Conservation (phyloP, 495 filamentous ascomycete genomes). For the Apiosordaria backusii region DNA sequence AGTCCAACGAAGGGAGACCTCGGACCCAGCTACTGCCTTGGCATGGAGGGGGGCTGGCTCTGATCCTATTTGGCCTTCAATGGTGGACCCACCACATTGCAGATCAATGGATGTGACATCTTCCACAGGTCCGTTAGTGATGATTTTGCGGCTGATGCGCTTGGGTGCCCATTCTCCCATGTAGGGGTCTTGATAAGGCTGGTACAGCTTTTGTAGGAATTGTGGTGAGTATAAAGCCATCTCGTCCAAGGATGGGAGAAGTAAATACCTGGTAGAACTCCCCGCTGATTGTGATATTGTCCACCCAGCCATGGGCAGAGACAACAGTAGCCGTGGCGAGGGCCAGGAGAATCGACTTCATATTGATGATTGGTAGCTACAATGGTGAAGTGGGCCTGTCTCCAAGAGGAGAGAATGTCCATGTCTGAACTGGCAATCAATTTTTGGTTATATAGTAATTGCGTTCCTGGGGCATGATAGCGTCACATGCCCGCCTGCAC, state of each 20-base stretch:
- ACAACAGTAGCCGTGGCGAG: constrained; percentile 46
- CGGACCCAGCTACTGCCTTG: constrained; percentile 48
- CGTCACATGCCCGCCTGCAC: not conserved
- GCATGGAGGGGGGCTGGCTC: constrained; percentile 52
- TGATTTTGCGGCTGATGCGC: constrained; percentile 42
- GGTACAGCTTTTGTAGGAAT: constrained; percentile 23
- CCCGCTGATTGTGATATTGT: constrained; percentile 41
- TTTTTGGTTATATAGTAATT: not conserved
- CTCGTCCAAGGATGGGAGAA: not conserved
- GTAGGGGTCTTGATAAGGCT: constrained; percentile 47
- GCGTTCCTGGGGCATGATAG: not conserved
- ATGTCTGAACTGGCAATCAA: not conserved
- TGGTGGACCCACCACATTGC: constrained; percentile 42
- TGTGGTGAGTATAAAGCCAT: not conserved
- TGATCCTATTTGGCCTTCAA: constrained; percentile 38
- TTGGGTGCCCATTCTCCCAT: constrained; percentile 30
- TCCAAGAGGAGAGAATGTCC: not conserved
- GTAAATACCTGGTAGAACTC: constrained; percentile 25
- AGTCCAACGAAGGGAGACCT: constrained; percentile 59
- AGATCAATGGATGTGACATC: constrained; percentile 43
- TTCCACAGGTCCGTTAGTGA: constrained; percentile 46
- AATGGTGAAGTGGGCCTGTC: not conserved
- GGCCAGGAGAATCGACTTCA: constrained; percentile 33
- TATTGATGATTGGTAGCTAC: not conserved
- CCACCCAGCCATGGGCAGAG: constrained; percentile 58